Evolutionary conservation across 2,329 filamentous ascomycete species (phyloP), one percentile per base, ranked within the genome.

Genomic region (Tetracladium maxilliforme): DNA sequence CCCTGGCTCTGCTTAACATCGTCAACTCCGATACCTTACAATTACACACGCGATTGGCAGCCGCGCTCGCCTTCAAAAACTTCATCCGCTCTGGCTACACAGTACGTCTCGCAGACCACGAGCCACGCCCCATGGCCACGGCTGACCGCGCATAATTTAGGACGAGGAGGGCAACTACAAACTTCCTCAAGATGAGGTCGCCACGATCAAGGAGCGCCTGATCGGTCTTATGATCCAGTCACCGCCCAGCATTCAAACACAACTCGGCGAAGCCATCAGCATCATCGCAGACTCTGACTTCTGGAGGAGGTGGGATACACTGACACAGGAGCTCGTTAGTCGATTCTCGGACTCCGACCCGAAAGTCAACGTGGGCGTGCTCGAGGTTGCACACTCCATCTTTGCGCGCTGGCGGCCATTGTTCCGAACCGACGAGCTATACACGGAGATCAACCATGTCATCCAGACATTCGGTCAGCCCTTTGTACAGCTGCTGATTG

Each of bases 221-320:
- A 87, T 98, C 42, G 87, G 83, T 29, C 64, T 98, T 41, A 98
- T 98, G 90, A 92, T 94, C 42, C 74, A 77, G 7, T 84, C 90
- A 14, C 90, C 87, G 4, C 51, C 80, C 11, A 77, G 72, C 31
- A 79, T 98, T 36, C 92, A 95, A 55, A 73, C 82, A 32, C 90
- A 98, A 55, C 68, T 98, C 19, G 90, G 90, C 38, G 90, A 95
- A 47, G 86, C 90, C 33, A 92, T 95, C 50, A 94, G 87, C 54
- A 72, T 92, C 40, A 95, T 98, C 42, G 90, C 90, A 32, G 87
- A 95, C 53, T 95, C 86, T 38, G 90, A 98, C 50, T 98, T 98
- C 52, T 98, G 80, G 77, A 65, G 79, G 51, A 68, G 79, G 43
- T 98, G 90, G 90, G 80, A 95, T 44, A 93, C 86, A n/a, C 64